These are phyloP conservation scores for Solanum peruvianum DNA, from an alignment of 257 asterid species.

Conservation along the genomic window DNA sequence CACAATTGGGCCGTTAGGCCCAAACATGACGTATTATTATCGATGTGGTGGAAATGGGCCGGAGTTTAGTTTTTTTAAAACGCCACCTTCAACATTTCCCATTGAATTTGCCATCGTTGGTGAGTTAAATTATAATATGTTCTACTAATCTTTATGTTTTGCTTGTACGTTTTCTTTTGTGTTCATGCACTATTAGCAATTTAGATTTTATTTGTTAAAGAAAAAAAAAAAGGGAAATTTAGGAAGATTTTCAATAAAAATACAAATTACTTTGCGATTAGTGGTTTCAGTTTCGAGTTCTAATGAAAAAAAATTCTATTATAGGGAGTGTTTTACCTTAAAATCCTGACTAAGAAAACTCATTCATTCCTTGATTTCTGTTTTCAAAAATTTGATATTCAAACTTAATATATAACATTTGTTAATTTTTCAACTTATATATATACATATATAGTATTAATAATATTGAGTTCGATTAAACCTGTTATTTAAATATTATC, in stretches of 20 bases:
- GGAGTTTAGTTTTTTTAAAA: slow-evolving; percentile 60
- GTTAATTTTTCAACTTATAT: background rate
- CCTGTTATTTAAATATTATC: too few species aligned
- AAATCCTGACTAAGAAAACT: too few species aligned
- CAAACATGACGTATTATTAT: slow-evolving; percentile 53
- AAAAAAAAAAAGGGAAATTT: background rate
- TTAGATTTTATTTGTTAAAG: background rate
- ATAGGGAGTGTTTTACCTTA: too few species aligned
- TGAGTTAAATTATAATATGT: slow-evolving; percentile 15
- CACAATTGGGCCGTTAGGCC: slow-evolving; percentile 62
- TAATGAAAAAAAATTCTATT: too few species aligned
- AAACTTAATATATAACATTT: background rate
- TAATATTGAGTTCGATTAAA: background rate
- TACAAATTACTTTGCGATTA: too few species aligned
- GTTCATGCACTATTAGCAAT: slow-evolving; percentile 16
- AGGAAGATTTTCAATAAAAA: background rate
- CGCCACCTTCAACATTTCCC: slow-evolving; percentile 68
- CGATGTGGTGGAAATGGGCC: slow-evolving; percentile 56
- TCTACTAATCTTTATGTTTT: background rate
- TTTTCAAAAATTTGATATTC: background rate
- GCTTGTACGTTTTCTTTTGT: background rate
- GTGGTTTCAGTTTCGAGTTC: background rate
- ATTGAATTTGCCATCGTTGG: slow-evolving; percentile 65
- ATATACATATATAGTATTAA: background rate
- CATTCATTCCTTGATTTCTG: too few species aligned